Percentiles rank a stretch among this genome's conserved stretches.
These are phyloP conservation scores for Choiromyces venosus DNA, from an alignment of 495 filamentous ascomycete genomes.

Conservation along the genomic window DNA sequence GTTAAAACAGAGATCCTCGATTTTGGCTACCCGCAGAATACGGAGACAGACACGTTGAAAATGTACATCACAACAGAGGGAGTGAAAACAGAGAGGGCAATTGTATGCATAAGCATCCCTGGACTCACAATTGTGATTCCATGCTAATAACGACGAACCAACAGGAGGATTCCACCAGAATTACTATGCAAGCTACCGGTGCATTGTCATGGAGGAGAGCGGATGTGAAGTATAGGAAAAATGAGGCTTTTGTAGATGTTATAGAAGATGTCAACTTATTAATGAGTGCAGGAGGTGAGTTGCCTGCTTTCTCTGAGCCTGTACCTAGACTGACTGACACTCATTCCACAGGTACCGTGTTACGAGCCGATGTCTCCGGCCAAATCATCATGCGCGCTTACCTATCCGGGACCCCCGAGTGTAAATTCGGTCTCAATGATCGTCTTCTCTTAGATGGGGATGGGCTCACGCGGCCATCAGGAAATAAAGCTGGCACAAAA, in stretches of 20 bases:
- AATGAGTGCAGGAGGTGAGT: conserved; percentile 65
- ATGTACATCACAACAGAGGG: conserved; percentile 99
- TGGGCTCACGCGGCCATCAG: conserved; percentile 59
- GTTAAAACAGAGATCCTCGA: conserved; percentile 78
- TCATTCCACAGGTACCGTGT: conserved; percentile 66
- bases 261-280: conserved; percentile 99
- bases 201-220: conserved; percentile 94
- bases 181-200: conserved; percentile 98
- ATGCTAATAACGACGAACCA: conserved; percentile 33
- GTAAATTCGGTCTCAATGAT: conserved; percentile 98
- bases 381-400: conserved; percentile 99
- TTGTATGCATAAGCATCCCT: conserved; percentile 42
- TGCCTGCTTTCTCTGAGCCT: background rate
- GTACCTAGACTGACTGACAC: background rate
- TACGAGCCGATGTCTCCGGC: conserved; percentile 94
- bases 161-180: conserved; percentile 80
- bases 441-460: conserved; percentile 84
- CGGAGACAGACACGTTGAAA: conserved; percentile 96
- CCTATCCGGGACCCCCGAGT: conserved; percentile 92
- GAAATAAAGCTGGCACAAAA: conserved; percentile 68
- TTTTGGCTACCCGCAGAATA: conserved; percentile 99
- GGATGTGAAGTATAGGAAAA: conserved; percentile 98
- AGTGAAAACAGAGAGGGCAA: conserved; percentile 87
- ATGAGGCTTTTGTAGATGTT: conserved; percentile 98
- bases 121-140: conserved; percentile 1